Conservation (phyloP, 352 stramenopile species). For the Phytophthora megakarya region DNA sequence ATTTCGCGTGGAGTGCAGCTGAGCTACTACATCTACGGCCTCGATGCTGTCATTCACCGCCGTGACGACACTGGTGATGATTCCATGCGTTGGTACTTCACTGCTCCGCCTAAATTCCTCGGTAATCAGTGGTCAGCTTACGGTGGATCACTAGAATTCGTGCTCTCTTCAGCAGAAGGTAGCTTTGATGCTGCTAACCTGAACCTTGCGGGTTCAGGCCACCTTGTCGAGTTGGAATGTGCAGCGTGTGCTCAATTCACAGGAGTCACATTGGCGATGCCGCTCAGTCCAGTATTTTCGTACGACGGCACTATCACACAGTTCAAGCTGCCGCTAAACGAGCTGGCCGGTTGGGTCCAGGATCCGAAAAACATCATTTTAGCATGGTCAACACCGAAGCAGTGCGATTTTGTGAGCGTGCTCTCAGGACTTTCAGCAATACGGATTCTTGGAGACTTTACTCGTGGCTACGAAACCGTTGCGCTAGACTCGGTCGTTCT, state of each 20-base stretch:
- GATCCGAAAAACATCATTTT: conserved; percentile 91
- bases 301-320: conserved; percentile 86
- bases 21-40: conserved; percentile 91
- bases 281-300: conserved; percentile 68
- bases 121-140: conserved; percentile 91
- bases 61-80: conserved; percentile 71
- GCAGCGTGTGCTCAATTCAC: conserved; percentile 77
- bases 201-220: conserved; percentile 62
- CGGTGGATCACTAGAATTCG: conserved; percentile 89
- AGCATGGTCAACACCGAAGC: conserved; percentile 62
- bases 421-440: conserved; percentile 84
- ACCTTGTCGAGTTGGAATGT: conserved; percentile 90
- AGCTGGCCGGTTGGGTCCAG: conserved; percentile 88
- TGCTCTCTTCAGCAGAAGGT: conserved; percentile 89
- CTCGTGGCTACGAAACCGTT: conserved; percentile 88
- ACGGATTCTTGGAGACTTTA: conserved; percentile 93
- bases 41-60: conserved; percentile 71
- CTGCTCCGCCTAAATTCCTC: conserved; percentile 80
- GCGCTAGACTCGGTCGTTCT: conserved; percentile 86
- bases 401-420: conserved; percentile 91
- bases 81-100: conserved; percentile 89
- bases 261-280: conserved; percentile 87
- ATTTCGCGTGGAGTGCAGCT: conserved; percentile 73
- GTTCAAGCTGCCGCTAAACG: conserved; percentile 81
- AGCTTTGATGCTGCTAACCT: conserved; percentile 84